Base-by-base conservation (phyloP, 768 basidiomycete genomes). In the Ramaria sp. region DNA sequence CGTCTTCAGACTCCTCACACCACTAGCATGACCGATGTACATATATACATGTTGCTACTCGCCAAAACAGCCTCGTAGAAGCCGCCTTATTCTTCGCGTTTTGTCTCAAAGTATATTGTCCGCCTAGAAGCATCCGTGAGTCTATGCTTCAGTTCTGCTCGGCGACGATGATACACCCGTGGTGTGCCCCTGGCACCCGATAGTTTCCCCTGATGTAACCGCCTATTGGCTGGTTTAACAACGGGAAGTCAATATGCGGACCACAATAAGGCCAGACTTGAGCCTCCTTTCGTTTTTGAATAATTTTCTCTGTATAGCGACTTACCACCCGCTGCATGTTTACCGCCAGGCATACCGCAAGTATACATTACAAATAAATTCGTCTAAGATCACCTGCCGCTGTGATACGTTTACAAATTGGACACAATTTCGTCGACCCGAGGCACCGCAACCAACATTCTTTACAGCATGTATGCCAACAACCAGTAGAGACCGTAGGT, bases 231-330 rank as follows among this genome's bases (percentile, higher is more conserved):
- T 71, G 80, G 82, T 84, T 83, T 81, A 75, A 65, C 61, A 58
- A 31, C 58, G 54, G 50, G 62, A 60, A 63, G 68, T 5, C 61
- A 62, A 71, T 22, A 62, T 86, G 87, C 74, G 69, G 87, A 89
- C 67, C 70, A 65, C 77, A 45, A 78, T 77, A 75, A 90, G 88
- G 88, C 88, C 88, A 91, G 88, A 90, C 88, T 84, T 91, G 88
- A 91, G 72, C 73, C 38, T 43, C 64, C 56, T 59, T 49, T 58
- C 59, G 42, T 59, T 52, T 27, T 27, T 60, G 59, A 57, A 50
- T 54, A 30, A 31, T 54, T 61, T 13, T 13, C 48, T 51, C 3
- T 1, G 4, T 30, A 24, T 22, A 49, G 24, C 11, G 31, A 19
- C 17, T 33, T n/a, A 49, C 3, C 10, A 12, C 7, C 27, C 31